phyloP scores from a whole-genome alignment of 83 land plant species.

The Diphasiastrum complanatum region DNA sequence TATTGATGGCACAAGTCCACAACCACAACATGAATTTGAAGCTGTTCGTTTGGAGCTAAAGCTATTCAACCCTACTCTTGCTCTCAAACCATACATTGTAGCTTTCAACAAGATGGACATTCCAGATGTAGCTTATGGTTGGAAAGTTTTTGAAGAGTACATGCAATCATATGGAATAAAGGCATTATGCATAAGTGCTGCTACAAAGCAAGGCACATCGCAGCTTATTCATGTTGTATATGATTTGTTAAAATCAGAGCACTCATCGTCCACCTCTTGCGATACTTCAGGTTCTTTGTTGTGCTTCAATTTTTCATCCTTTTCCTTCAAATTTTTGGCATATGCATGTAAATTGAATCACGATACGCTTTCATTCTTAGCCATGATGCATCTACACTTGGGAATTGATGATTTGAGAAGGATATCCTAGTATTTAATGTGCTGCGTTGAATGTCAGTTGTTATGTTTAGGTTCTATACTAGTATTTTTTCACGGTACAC shows the following conservation, averaged over 20 bases:
- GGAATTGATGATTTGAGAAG: no score
- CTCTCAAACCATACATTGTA: slow-evolving; percentile 73
- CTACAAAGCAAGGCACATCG: slow-evolving; percentile 55
- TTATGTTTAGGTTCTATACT: no score
- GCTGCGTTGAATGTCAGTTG: no score
- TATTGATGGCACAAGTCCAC: slow-evolving; percentile 75
- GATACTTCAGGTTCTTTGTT: not conserved
- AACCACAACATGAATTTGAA: slow-evolving; percentile 83
- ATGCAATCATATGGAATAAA: slow-evolving; percentile 51
- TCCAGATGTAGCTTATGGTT: slow-evolving; percentile 72
- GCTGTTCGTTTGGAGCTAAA: slow-evolving; percentile 87
- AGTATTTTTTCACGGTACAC: no score
- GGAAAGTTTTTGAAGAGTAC: slow-evolving; percentile 51
- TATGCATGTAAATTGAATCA: no score
- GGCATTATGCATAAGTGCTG: slow-evolving; percentile 80
- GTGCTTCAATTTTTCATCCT: not conserved
- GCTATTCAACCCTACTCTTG: slow-evolving; percentile 63
- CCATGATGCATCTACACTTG: no score
- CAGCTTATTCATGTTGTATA: slow-evolving; percentile 60
- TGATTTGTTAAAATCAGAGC: slow-evolving; percentile 41
- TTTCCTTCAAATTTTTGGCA: not conserved
- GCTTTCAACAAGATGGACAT: slow-evolving; percentile 93
- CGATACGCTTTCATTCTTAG: no score
- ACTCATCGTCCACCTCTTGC: not conserved
- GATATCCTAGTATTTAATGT: no score